These are phyloP conservation scores for Medicago ruthenica DNA, from an alignment of 306 rosid species.

Conservation along the genomic window DNA sequence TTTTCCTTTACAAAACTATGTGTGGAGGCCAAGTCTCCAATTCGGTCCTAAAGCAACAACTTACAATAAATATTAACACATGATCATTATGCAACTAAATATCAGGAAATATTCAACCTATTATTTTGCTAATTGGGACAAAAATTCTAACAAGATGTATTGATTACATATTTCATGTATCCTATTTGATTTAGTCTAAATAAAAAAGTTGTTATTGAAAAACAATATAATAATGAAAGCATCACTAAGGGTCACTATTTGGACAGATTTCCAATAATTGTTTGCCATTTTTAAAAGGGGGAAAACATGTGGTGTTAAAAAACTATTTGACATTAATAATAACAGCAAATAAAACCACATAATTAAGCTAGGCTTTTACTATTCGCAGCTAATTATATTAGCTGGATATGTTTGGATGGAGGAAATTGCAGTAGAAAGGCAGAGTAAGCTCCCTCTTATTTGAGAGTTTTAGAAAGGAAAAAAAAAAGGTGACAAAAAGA, in stretches of 20 bases:
- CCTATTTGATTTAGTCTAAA: not conserved
- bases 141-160: slow-evolving; percentile 9
- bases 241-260: not conserved
- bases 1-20: not conserved
- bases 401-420: not conserved
- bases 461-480: not conserved
- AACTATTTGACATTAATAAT: not conserved
- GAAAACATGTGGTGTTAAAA: not conserved
- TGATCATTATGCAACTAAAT: not conserved
- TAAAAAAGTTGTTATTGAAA: not conserved
- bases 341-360: not conserved
- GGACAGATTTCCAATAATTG: not conserved
- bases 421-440: slow-evolving; percentile 22
- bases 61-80: not conserved
- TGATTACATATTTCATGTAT: not conserved
- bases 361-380: not conserved
- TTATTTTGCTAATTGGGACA: not conserved
- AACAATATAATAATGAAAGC: not conserved
- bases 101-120: slow-evolving; percentile 14
- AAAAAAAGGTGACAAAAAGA: not conserved
- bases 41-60: slow-evolving; percentile 19
- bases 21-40: not conserved
- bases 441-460: slow-evolving; percentile 2
- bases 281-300: not conserved
- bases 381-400: not conserved